phyloP scores from a whole-genome alignment of 495 filamentous ascomycete species.

The Echria macrotheca region DNA sequence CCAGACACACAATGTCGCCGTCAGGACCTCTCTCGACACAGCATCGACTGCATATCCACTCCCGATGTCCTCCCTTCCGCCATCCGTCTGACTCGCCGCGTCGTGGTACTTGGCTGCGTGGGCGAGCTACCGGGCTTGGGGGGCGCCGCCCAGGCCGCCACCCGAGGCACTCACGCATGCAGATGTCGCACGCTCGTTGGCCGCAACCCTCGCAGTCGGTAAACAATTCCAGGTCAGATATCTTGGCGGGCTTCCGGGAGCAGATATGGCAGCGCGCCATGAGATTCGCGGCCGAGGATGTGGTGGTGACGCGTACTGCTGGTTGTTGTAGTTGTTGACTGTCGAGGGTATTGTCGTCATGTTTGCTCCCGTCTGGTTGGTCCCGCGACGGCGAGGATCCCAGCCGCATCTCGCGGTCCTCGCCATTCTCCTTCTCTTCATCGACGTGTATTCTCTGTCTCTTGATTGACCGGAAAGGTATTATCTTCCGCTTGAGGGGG shows the following conservation, averaged over 20 bases:
- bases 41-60: conserved; percentile 42
- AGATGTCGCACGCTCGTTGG: conserved; percentile 43
- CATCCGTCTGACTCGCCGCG: conserved; percentile 22
- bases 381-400: background rate
- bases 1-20: conserved; percentile 43
- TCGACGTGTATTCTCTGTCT: conserved; percentile 15
- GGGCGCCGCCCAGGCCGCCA: conserved; percentile 20
- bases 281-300: conserved; percentile 14
- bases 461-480: conserved; percentile 33
- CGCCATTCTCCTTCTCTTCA: conserved; percentile 2
- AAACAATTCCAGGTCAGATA: conserved; percentile 43
- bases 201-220: conserved; percentile 43
- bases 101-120: too few relatives aligned
- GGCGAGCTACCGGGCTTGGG: background rate
- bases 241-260: conserved; percentile 42
- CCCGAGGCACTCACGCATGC: conserved; percentile 41
- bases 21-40: conserved; percentile 41
- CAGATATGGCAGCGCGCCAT: conserved; percentile 46
- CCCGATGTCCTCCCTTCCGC: conserved; percentile 32
- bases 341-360: conserved; percentile 1
- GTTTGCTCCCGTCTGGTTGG: background rate
- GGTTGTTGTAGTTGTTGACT: background rate
- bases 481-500: conserved; percentile 23
- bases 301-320: too few relatives aligned
- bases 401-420: background rate